Evolutionary conservation across 306 rosid species (phyloP).

Genomic region (Citrullus amarus): DNA sequence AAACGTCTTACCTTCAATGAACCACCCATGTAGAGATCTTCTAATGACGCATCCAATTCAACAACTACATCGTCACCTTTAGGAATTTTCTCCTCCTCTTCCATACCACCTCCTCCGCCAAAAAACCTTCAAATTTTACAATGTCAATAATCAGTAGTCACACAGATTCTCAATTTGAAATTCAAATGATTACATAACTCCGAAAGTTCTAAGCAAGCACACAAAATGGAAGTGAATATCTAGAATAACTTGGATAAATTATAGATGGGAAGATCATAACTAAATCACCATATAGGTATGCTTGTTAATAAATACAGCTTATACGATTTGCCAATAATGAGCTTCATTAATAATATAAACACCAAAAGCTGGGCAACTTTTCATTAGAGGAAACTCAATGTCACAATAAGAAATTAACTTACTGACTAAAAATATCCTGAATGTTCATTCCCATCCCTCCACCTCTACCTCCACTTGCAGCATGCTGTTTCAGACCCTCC

Average conservation of each 20-base stretch:
- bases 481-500: slow-evolving; percentile 96
- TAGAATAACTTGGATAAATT: not conserved
- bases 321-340: not conserved
- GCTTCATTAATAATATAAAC: not conserved
- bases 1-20: slow-evolving; percentile 57
- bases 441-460: slow-evolving; percentile 83
- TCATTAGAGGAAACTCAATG: not conserved
- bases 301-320: not conserved
- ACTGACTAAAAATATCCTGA: slow-evolving; percentile 79
- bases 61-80: slow-evolving; percentile 86
- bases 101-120: slow-evolving; percentile 61
- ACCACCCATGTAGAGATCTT: slow-evolving; percentile 95
- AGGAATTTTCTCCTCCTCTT: slow-evolving; percentile 70
- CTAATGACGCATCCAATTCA: slow-evolving; percentile 76
- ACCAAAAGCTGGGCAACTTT: not conserved
- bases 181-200: not conserved
- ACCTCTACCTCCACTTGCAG: slow-evolving; percentile 76
- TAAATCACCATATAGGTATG: not conserved
- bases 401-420: slow-evolving; percentile 13
- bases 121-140: slow-evolving; percentile 47
- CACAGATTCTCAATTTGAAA: not conserved
- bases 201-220: not conserved
- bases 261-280: not conserved
- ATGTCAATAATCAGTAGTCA: not conserved
- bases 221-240: not conserved